phyloP scores from a whole-genome alignment of 2,329 filamentous ascomycete species.

The Hypoxylon sp. region DNA sequence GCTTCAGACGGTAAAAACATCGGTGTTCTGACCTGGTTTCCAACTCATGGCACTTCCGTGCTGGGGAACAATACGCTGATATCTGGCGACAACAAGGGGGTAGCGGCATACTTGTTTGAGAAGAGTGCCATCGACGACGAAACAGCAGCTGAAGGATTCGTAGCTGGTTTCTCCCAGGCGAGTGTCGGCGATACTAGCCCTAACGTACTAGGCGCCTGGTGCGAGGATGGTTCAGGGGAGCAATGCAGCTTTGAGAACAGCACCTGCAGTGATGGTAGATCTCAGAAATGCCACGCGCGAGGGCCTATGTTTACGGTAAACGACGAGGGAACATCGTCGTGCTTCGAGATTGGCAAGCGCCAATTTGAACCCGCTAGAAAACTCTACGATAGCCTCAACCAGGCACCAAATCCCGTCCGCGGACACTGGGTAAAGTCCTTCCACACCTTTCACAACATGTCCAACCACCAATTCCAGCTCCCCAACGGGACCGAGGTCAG shows the following conservation, averaged over 20 bases:
- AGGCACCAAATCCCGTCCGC: conserved; percentile 58
- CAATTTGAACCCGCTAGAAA: conserved; percentile 61
- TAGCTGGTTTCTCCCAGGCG: conserved; percentile 91
- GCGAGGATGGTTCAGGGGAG: conserved; percentile 80
- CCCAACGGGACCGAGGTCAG: conserved; percentile 73
- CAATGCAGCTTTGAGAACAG: conserved; percentile 81
- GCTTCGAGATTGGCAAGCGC: conserved; percentile 78
- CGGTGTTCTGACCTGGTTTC: conserved; percentile 88
- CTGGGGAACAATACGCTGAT: conserved; percentile 91
- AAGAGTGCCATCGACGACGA: conserved; percentile 65
- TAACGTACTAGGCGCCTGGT: conserved; percentile 87
- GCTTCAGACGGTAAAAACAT: conserved; percentile 77
- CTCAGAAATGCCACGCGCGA: conserved; percentile 75
- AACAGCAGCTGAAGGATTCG: conserved; percentile 71
- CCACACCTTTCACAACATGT: conserved; percentile 86
- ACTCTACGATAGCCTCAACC: conserved; percentile 61
- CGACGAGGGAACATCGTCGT: conserved; percentile 76
- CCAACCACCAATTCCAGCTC: conserved; percentile 75
- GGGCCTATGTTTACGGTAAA: conserved; percentile 73
- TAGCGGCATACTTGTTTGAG: conserved; percentile 87
- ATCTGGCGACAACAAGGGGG: conserved; percentile 95
- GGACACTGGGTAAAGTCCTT: conserved; percentile 78
- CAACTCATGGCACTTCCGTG: conserved; percentile 90
- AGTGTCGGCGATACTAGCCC: conserved; percentile 92
- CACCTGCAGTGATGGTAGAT: conserved; percentile 77